These are phyloP conservation scores for Penicillium sp. DNA, from an alignment of 2,329 filamentous ascomycete genomes.

Conservation along the genomic window DNA sequence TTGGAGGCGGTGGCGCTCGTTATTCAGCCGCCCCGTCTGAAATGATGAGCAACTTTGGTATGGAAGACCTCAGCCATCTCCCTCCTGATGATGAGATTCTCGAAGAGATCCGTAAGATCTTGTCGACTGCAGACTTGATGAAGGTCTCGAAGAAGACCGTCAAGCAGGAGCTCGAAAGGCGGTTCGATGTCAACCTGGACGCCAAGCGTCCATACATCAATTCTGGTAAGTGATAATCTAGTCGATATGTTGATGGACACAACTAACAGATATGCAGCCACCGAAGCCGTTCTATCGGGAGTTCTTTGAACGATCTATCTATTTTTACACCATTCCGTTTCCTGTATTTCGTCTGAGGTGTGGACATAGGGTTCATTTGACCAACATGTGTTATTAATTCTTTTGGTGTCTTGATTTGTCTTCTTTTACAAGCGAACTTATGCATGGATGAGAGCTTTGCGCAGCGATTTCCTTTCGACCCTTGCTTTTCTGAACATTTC, in stretches of 20 bases:
- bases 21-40: constrained; percentile 80
- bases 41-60: constrained; percentile 69
- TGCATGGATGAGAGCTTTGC: constrained; percentile 25
- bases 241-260: not conserved
- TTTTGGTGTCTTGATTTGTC: constrained; percentile 1
- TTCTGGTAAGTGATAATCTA: constrained; percentile 63
- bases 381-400: constrained; percentile 21
- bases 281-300: constrained; percentile 74
- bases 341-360: not conserved
- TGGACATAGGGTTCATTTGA: constrained; percentile 1
- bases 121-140: constrained; percentile 92
- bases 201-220: constrained; percentile 90
- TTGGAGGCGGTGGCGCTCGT: constrained; percentile 58
- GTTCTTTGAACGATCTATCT: constrained; percentile 56
- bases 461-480: constrained; percentile 11
- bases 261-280: constrained; percentile 53
- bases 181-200: constrained; percentile 84
- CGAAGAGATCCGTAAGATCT: constrained; percentile 90
- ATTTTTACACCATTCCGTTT: not conserved
- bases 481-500: constrained; percentile 2
- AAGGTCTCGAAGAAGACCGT: constrained; percentile 98
- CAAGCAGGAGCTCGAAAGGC: constrained; percentile 85
- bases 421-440: constrained; percentile 17
- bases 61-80: constrained; percentile 70
- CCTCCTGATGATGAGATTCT: constrained; percentile 87